phyloP scores from a whole-genome alignment of 1,284 basidiomycete species.

The Fomitopsis betulina region DNA sequence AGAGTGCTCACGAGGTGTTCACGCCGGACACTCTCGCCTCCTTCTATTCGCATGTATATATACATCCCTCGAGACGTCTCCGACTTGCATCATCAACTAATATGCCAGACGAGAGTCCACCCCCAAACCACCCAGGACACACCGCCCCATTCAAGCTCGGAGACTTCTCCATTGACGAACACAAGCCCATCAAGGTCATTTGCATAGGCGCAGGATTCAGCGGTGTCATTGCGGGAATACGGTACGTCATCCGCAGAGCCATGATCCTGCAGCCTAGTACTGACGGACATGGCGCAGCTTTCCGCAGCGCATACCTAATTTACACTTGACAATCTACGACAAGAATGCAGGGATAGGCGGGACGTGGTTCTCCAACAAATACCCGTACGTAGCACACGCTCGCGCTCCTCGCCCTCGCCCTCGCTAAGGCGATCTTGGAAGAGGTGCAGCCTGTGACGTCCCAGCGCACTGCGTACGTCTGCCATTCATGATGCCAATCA shows the following conservation, averaged over 20 bases:
- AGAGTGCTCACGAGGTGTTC: neutral
- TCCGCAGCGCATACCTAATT: constrained; percentile 47
- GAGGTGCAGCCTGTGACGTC: constrained; percentile 8
- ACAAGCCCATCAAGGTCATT: constrained; percentile 45
- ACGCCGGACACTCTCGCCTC: no score
- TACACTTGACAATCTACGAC: constrained; percentile 58
- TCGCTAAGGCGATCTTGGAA: neutral
- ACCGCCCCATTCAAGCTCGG: constrained; percentile 7
- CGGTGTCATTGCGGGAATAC: constrained; percentile 52
- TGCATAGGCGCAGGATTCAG: constrained; percentile 52
- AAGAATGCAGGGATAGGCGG: constrained; percentile 55
- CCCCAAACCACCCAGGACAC: neutral
- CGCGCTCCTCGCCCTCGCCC: neutral
- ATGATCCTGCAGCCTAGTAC: neutral
- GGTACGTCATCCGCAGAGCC: constrained; percentile 25
- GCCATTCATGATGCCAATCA: neutral
- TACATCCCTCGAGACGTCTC: neutral
- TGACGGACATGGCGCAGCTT: constrained; percentile 32
- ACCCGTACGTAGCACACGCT: constrained; percentile 20
- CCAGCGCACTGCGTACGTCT: constrained; percentile 4
- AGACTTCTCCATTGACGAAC: constrained; percentile 40
- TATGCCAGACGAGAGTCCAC: neutral
- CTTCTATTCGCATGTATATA: neutral
- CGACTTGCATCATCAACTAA: neutral
- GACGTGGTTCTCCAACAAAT: constrained; percentile 45